phyloP scores from a whole-genome alignment of 2,329 filamentous ascomycete species.

The Aspergillus pseudoviridinutans region DNA sequence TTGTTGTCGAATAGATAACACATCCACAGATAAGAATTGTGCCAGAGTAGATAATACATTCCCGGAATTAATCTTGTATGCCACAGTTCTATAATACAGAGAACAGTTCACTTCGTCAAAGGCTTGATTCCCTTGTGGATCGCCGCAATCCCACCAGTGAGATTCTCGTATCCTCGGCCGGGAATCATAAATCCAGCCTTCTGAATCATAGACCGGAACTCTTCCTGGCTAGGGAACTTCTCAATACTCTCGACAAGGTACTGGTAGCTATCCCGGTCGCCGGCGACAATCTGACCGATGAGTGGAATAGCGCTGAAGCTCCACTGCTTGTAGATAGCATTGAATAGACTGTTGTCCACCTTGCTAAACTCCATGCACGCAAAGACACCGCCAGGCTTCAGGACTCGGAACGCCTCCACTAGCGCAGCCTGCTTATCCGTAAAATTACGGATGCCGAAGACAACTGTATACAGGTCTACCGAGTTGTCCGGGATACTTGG shows the following conservation, averaged over 20 bases:
- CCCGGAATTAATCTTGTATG: neutral
- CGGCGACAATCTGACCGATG: slow-evolving; percentile 91
- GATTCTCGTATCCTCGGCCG: slow-evolving; percentile 78
- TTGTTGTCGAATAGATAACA: neutral
- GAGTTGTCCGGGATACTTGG: slow-evolving; percentile 60
- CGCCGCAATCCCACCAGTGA: slow-evolving; percentile 88
- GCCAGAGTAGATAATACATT: neutral
- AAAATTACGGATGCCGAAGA: slow-evolving; percentile 97
- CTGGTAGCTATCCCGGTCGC: slow-evolving; percentile 93
- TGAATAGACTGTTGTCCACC: slow-evolving; percentile 71
- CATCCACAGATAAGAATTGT: neutral
- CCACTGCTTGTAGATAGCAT: slow-evolving; percentile 90
- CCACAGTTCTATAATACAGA: neutral
- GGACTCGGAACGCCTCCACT: slow-evolving; percentile 76
- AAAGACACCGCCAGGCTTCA: slow-evolving; percentile 93
- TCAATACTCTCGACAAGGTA: slow-evolving; percentile 99
- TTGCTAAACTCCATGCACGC: slow-evolving; percentile 95
- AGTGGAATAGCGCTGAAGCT: slow-evolving; percentile 91
- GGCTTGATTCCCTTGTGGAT: slow-evolving; percentile 97
- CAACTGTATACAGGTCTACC: slow-evolving; percentile 95
- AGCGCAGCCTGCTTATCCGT: slow-evolving; percentile 83
- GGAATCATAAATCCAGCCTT: slow-evolving; percentile 79
- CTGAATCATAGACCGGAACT: slow-evolving; percentile 62
- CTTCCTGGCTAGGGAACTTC: slow-evolving; percentile 78
- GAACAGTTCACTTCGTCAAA: neutral